phyloP scores from a whole-genome alignment of 306 rosid species.

The Begonia masoniana region DNA sequence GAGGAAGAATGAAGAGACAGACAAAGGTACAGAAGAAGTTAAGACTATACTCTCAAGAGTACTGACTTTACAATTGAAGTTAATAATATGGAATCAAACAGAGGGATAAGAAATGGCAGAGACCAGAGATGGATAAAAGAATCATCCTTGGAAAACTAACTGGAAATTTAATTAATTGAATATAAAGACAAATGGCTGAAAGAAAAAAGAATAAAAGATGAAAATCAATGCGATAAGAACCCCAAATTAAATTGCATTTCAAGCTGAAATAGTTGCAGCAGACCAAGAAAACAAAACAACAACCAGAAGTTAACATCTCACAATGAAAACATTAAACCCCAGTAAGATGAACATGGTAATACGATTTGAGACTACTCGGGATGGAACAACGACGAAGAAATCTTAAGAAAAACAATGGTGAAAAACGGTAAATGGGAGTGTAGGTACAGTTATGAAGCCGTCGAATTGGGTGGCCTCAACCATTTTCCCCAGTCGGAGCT shows the following conservation, averaged over 20 bases:
- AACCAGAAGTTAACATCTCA: background rate
- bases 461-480: conserved; percentile 83
- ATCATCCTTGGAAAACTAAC: too few relatives aligned
- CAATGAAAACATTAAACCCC: background rate
- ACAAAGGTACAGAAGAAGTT: too few relatives aligned
- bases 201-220: background rate
- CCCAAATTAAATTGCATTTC: background rate
- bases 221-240: background rate
- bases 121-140: too few relatives aligned
- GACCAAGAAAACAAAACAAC: background rate
- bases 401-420: background rate
- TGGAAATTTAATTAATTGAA: too few relatives aligned
- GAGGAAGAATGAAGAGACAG: too few relatives aligned
- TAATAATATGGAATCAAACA: too few relatives aligned
- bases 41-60: too few relatives aligned
- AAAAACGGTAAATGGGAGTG: background rate
- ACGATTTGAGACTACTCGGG: too few relatives aligned
- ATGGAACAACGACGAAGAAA: too few relatives aligned
- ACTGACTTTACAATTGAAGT: too few relatives aligned
- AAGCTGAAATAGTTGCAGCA: background rate
- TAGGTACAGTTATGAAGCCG: conserved; percentile 72
- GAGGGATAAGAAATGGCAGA: too few relatives aligned
- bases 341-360: background rate
- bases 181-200: background rate
- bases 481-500: conserved; percentile 85